These are phyloP conservation scores for Candida anglica DNA, from an alignment of 805 yeast species.

Conservation along the genomic window DNA sequence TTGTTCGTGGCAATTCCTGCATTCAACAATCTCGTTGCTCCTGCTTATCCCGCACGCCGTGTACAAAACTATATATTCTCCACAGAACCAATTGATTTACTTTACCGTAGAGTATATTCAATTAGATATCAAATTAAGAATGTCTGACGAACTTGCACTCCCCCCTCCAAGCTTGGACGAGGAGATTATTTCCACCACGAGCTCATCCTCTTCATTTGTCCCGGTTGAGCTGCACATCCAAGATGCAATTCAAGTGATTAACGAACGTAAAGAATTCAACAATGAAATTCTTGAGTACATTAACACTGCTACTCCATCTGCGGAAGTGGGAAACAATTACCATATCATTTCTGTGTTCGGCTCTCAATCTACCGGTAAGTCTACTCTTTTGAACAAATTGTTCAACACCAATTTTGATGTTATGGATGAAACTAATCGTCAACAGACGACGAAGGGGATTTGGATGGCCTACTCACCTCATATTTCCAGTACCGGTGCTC, in stretches of 20 bases:
- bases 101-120: no score
- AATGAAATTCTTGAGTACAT: constrained; percentile 29
- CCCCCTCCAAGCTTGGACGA: constrained; percentile 9
- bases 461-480: constrained; percentile 41
- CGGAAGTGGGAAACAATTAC: constrained; percentile 62
- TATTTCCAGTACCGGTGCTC: constrained; percentile 15
- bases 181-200: constrained; percentile 10
- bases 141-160: no score
- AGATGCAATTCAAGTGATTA: constrained; percentile 57
- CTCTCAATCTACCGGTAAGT: constrained; percentile 94
- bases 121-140: no score
- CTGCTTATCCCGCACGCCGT: no score
- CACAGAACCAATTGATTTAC: no score
- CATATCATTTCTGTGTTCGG: constrained; percentile 96
- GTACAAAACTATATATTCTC: no score
- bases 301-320: constrained; percentile 22
- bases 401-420: constrained; percentile 89
- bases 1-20: no score
- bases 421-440: constrained; percentile 83
- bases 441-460: constrained; percentile 67
- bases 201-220: constrained; percentile 36
- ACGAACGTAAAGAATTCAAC: constrained; percentile 57
- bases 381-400: constrained; percentile 80
- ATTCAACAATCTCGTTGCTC: no score
- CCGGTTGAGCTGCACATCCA: constrained; percentile 28